phyloP scores from a whole-genome alignment of 148 eudicot genomes.

The Persicaria tinctoria region DNA sequence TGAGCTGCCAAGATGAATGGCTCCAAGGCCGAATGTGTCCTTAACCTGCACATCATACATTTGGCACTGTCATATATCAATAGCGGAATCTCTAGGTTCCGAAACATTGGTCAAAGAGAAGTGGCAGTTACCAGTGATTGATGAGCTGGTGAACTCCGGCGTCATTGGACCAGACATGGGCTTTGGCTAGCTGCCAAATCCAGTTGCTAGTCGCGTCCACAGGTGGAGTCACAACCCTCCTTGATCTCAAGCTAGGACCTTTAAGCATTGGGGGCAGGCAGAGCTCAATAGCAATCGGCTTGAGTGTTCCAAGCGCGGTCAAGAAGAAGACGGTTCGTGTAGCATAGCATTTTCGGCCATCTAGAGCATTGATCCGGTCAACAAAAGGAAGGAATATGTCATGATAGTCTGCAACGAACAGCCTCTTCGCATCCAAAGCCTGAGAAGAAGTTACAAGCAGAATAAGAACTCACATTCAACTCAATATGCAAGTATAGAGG shows the following conservation, averaged over 20 bases:
- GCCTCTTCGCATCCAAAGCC: constrained; percentile 75
- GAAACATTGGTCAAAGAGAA: background rate
- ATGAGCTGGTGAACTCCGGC: constrained; percentile 93
- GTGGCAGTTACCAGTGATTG: constrained; percentile 62
- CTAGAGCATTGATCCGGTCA: constrained; percentile 68
- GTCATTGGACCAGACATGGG: constrained; percentile 92
- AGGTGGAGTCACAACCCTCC: constrained; percentile 71
- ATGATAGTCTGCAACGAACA: constrained; percentile 75
- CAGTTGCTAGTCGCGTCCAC: constrained; percentile 75
- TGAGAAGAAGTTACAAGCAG: constrained; percentile 20
- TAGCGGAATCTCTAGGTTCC: background rate
- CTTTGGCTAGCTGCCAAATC: constrained; percentile 87
- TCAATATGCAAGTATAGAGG: background rate
- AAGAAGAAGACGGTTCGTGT: constrained; percentile 74
- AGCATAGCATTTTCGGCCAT: constrained; percentile 81
- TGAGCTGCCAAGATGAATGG: constrained; percentile 89
- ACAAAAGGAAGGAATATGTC: constrained; percentile 80
- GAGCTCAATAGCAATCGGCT: constrained; percentile 95
- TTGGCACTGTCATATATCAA: background rate
- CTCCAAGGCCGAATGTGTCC: constrained; percentile 73
- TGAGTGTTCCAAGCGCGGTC: constrained; percentile 63
- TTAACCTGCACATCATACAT: constrained; percentile 35
- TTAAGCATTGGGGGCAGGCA: constrained; percentile 41
- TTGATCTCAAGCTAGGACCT: constrained; percentile 43
- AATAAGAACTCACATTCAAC: background rate